Base-by-base conservation (phyloP, 2,329 filamentous ascomycete genomes). In the Thielaviopsis punctulata region DNA sequence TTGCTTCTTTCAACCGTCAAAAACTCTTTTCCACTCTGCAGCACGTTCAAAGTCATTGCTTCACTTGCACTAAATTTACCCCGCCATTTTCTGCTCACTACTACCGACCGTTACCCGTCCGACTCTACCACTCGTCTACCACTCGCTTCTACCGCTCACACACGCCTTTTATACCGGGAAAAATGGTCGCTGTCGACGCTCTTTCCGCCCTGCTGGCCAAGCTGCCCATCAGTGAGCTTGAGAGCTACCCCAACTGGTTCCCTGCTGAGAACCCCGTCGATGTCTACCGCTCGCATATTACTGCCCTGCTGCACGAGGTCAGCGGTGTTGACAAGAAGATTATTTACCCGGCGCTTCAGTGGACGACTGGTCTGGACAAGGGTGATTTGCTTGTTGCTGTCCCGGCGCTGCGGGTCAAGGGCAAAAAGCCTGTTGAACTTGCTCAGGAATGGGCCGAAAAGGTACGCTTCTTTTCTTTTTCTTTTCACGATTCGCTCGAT, bases 371-470 rank as follows among this genome's bases (percentile, higher is more conserved):
- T 36, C 72, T 88, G 21, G 86, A 92, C 58, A 87, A 89, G 70
- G 87, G 87, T 47, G 87, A 94, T 66, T 68, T 93, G 59, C 76
- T 85, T 51, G 68, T 94, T 46, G 81, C 86, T 8, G 79, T 86
- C 8, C 84, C 87, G 15, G 84, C 86, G n/a, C 73, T 94, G 57
- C 75, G 86, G 56, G 67, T 90, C 61, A 90, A 84, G 68, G 80
- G 80, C 57, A 73, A 73, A 64, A 84, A 84, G 63, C 79, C 80
- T 10, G 69, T 72, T 56, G 77, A 76, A 58, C 68, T 84, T 50
- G 79, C 75, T 12, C 65, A 69, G 56, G 74, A 84, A 61, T 82
- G 79, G 77, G 68, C 69, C 33, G 69, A 69, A 30, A 76, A 81
- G 70, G 80, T 80, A 59, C 49, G 58, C 41, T 39, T 41, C 41